These are phyloP conservation scores for Phytophthora aleatoria DNA, from an alignment of 352 stramenopile species.

Conservation along the genomic window DNA sequence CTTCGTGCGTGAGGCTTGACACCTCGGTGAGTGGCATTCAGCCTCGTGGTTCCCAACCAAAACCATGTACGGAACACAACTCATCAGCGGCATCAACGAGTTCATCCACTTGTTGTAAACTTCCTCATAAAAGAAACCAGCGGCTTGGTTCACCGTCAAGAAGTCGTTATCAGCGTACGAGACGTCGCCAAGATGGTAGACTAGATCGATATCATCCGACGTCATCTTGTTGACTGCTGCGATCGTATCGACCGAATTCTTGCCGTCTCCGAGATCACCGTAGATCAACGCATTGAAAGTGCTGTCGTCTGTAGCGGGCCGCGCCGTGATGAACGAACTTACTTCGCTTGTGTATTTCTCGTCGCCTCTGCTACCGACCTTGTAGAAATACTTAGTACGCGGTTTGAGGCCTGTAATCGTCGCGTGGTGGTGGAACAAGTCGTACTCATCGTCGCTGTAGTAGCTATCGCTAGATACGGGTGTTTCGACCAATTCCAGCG, in stretches of 20 bases:
- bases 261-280: neutral
- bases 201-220: neutral
- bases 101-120: slow-evolving; percentile 4
- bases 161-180: neutral
- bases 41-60: neutral
- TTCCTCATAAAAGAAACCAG: neutral
- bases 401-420: neutral
- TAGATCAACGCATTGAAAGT: neutral
- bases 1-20: neutral
- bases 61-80: neutral
- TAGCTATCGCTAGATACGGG: slow-evolving; percentile 41
- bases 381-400: neutral
- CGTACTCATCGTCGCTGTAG: slow-evolving; percentile 30
- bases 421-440: neutral
- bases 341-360: neutral
- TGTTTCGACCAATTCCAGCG: slow-evolving; percentile 23
- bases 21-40: neutral
- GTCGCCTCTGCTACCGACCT: neutral
- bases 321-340: neutral
- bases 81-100: neutral
- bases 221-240: neutral
- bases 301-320: neutral
- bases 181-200: neutral
- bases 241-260: neutral
- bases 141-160: neutral